Conservation (phyloP, 441 rosid species). For the Mallotus japonicus region DNA sequence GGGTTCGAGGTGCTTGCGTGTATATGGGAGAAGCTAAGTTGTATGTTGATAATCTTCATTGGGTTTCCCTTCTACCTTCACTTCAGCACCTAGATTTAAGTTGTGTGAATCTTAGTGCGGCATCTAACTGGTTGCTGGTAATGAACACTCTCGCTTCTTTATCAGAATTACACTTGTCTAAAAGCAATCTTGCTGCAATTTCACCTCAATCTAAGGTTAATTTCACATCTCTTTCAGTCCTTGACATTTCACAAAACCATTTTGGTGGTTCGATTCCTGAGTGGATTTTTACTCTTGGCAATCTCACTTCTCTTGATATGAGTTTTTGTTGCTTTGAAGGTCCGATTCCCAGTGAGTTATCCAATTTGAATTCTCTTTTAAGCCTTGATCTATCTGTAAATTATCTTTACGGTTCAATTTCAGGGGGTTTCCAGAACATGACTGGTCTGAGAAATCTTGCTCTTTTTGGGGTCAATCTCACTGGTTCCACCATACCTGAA, state of each 20-base stretch:
- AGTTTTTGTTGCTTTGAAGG: background rate
- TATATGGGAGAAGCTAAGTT: background rate
- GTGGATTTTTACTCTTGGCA: slow-evolving; percentile 35
- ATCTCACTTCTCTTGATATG: slow-evolving; percentile 11
- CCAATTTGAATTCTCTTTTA: slow-evolving; percentile 2
- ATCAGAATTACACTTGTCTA: slow-evolving; percentile 9
- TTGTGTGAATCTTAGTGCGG: background rate
- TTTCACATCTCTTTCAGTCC: slow-evolving; percentile 8
- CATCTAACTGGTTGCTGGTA: slow-evolving; percentile 5
- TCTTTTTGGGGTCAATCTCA: background rate
- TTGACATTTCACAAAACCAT: slow-evolving; percentile 8
- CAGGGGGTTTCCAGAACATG: slow-evolving; percentile 3
- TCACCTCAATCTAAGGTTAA: background rate
- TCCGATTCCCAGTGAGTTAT: background rate
- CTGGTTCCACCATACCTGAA: slow-evolving; percentile 1
- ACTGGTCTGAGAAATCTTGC: slow-evolving; percentile 1
- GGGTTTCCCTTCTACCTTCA: slow-evolving; percentile 33
- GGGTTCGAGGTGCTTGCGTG: slow-evolving; percentile 14
- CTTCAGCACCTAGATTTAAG: slow-evolving; percentile 25
- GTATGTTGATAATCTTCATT: slow-evolving; percentile 22
- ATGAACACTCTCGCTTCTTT: slow-evolving; percentile 9
- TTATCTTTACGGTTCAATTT: slow-evolving; percentile 2
- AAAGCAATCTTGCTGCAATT: background rate
- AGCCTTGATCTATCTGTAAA: slow-evolving; percentile 6
- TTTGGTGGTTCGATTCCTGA: slow-evolving; percentile 3